A percentile compares a stretch with the other conserved stretches of the same genome.
These are phyloP conservation scores for Globisporangium irregulare DNA, from an alignment of 352 stramenopile species.

Conservation along the genomic window DNA sequence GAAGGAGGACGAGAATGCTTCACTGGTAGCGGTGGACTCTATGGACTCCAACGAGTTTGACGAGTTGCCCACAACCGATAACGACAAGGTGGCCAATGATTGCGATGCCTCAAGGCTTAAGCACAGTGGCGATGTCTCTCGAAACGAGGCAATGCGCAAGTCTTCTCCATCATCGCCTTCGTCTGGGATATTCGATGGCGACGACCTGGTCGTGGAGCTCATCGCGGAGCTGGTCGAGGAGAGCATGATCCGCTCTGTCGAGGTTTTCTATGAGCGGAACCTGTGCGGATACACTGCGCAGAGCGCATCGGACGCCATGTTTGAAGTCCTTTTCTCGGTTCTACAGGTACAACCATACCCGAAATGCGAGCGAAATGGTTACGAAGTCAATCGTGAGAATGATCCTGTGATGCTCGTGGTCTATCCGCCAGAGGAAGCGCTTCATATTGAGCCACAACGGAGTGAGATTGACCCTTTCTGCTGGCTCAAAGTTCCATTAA, in stretches of 20 bases:
- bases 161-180: not conserved
- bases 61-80: not conserved
- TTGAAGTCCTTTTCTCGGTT: slow-evolving; percentile 16
- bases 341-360: not conserved
- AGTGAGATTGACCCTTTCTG: slow-evolving; percentile 12
- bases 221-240: slow-evolving; percentile 24
- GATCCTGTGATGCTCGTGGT: slow-evolving; percentile 9
- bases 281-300: slow-evolving; percentile 29
- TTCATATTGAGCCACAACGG: not conserved
- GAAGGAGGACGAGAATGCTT: not conserved
- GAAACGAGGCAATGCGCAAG: not conserved
- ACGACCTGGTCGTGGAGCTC: slow-evolving; percentile 15
- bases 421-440: not conserved
- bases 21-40: not conserved
- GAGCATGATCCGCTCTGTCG: slow-evolving; percentile 22
- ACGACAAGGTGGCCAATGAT: not conserved
- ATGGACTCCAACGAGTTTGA: not conserved
- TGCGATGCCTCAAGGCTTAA: not conserved
- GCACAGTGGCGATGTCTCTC: not conserved
- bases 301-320: slow-evolving; percentile 20
- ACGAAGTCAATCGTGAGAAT: not conserved
- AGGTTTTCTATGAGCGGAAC: slow-evolving; percentile 22
- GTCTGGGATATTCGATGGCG: slow-evolving; percentile 5
- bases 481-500: slow-evolving; percentile 3
- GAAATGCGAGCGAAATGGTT: not conserved